phyloP scores from a whole-genome alignment of 371 early-diverging fungal genomes.

The Blakeslea trispora region DNA sequence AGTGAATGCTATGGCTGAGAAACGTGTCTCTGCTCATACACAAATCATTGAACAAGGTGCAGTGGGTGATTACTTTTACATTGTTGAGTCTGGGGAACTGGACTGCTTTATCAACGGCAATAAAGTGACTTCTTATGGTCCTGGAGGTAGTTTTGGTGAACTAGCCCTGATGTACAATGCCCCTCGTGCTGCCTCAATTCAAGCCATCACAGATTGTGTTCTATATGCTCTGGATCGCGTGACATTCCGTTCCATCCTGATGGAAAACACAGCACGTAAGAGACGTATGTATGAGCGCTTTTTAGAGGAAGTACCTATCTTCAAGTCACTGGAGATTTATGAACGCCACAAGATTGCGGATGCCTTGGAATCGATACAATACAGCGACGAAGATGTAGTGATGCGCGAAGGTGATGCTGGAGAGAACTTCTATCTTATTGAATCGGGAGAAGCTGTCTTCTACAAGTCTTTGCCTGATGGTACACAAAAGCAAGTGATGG shows the following conservation, averaged over 20 bases:
- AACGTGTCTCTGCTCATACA: conserved; percentile 68
- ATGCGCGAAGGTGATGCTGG: conserved; percentile 74
- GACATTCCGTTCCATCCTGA: conserved; percentile 77
- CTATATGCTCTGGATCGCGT: conserved; percentile 88
- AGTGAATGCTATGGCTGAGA: conserved; percentile 96
- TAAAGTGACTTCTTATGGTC: conserved; percentile 66
- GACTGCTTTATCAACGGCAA: conserved; percentile 82
- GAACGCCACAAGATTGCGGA: conserved; percentile 85
- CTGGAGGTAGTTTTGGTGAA: conserved; percentile 85
- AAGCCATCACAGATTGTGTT: conserved; percentile 62
- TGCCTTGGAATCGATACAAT: conserved; percentile 72
- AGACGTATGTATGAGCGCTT: conserved; percentile 80
- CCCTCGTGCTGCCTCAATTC: conserved; percentile 86
- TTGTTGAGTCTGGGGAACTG: conserved; percentile 93
- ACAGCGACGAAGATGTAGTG: conserved; percentile 66
- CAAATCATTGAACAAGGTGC: conserved; percentile 95
- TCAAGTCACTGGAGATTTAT: conserved; percentile 63
- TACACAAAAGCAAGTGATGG: conserved; percentile 73
- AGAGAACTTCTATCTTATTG: conserved; percentile 74
- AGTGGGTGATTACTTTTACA: conserved; percentile 96
- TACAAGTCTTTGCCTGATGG: conserved; percentile 54
- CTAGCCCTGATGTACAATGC: conserved; percentile 92
- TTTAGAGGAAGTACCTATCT: conserved; percentile 70
- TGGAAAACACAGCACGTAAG: conserved; percentile 74
- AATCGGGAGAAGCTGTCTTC: conserved; percentile 80